These are phyloP conservation scores for Davidsoniella virescens DNA, from an alignment of 2,329 filamentous ascomycete genomes.

Conservation along the genomic window DNA sequence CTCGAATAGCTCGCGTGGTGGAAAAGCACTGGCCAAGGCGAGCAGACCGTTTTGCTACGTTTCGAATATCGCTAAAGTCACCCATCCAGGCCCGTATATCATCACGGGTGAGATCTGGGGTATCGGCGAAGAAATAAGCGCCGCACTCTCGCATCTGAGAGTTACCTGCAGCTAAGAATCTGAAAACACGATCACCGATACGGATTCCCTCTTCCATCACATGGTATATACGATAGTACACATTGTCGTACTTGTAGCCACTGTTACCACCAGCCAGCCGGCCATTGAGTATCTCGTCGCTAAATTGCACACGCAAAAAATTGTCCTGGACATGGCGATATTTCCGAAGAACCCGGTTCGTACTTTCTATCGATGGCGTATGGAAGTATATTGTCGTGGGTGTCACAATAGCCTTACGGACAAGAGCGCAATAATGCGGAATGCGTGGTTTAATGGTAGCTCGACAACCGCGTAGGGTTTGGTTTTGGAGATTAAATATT, in stretches of 20 bases:
- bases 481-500: constrained; percentile 34
- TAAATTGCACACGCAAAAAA: constrained; percentile 80
- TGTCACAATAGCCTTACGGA: constrained; percentile 65
- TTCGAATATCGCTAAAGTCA: constrained; percentile 60
- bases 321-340: constrained; percentile 54
- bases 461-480: constrained; percentile 17
- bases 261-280: constrained; percentile 40
- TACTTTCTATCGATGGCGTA: constrained; percentile 66
- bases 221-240: constrained; percentile 59
- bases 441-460: constrained; percentile 21
- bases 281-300: constrained; percentile 55
- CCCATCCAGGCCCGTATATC: constrained; percentile 81
- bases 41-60: constrained; percentile 79
- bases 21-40: constrained; percentile 91
- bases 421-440: constrained; percentile 56
- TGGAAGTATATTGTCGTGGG: constrained; percentile 68
- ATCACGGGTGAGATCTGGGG: constrained; percentile 48
- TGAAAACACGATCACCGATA: constrained; percentile 66
- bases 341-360: constrained; percentile 69
- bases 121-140: constrained; percentile 79
- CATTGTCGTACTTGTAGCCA: constrained; percentile 43
- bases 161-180: constrained; percentile 88
- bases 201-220: constrained; percentile 62
- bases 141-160: constrained; percentile 87
- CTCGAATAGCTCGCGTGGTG: constrained; percentile 61